Evolutionary conservation across 108 stramenopile genomes (phyloP).

Genomic region (Nannochloropsis gaditana): DNA sequence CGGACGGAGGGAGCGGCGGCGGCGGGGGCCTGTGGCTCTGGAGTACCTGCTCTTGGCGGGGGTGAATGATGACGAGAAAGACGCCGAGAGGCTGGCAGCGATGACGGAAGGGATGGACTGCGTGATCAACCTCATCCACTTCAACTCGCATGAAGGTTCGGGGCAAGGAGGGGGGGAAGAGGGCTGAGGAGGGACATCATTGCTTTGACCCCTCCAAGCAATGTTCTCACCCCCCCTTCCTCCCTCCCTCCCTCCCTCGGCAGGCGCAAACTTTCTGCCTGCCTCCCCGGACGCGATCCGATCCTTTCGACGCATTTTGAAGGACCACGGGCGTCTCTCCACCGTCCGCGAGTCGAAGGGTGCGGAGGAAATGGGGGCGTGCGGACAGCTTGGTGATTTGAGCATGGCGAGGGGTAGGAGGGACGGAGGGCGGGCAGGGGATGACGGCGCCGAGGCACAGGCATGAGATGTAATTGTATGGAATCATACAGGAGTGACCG

Average conservation of each 20-base stretch:
- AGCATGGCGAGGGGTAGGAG: not conserved
- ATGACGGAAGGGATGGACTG: conserved; percentile 33
- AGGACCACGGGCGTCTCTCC: conserved; percentile 29
- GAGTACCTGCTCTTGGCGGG: conserved; percentile 58
- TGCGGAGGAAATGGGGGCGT: conserved; percentile 44
- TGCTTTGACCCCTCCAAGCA: not conserved
- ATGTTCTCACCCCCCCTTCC: not conserved
- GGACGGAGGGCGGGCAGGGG: not conserved
- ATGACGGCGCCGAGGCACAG: too few relatives aligned
- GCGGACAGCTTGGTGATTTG: conserved; percentile 24
- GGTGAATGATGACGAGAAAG: conserved; percentile 49
- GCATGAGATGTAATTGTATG: too few relatives aligned
- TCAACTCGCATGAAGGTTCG: conserved; percentile 36
- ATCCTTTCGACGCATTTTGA: conserved; percentile 27
- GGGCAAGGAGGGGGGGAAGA: not conserved
- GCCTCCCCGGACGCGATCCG: conserved; percentile 22
- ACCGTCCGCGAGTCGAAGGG: conserved; percentile 39
- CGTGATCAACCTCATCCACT: conserved; percentile 42
- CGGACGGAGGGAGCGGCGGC: conserved; percentile 64
- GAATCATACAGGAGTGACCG: too few relatives aligned
- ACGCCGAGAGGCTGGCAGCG: conserved; percentile 34
- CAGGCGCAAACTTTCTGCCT: conserved; percentile 19
- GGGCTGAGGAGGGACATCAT: not conserved
- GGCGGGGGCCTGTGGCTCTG: conserved; percentile 32
- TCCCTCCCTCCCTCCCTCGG: not conserved